These are phyloP conservation scores for Fraxinus dipetala DNA, from an alignment of 305 asterid species.

Conservation along the genomic window DNA sequence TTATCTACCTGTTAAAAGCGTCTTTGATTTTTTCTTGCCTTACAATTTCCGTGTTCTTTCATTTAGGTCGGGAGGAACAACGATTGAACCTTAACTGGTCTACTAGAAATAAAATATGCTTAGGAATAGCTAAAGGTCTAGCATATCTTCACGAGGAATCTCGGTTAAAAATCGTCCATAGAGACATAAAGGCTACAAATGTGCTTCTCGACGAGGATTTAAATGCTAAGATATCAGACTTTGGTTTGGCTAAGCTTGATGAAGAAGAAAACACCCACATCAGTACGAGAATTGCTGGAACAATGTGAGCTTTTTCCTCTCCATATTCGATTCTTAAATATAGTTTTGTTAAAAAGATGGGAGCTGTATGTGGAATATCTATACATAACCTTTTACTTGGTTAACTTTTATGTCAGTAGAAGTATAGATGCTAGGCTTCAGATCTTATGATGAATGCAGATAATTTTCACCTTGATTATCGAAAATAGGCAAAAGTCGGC, in stretches of 20 bases:
- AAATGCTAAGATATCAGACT: conserved; percentile 82
- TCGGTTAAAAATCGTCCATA: conserved; percentile 76
- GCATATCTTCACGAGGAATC: conserved; percentile 95
- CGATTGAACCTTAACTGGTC: conserved; percentile 67
- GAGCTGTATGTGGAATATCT: background rate
- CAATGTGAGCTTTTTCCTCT: conserved; percentile 45
- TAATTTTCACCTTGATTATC: background rate
- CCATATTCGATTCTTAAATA: background rate
- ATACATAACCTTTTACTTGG: background rate
- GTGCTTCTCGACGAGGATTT: conserved; percentile 82
- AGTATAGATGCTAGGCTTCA: background rate
- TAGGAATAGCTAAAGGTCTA: conserved; percentile 81
- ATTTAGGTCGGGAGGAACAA: conserved; percentile 57
- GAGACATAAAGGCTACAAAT: conserved; percentile 90
- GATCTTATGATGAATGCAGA: background rate
- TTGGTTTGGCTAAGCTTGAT: conserved; percentile 89
- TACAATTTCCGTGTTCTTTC: conserved; percentile 14
- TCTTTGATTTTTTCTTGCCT: background rate
- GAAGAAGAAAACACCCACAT: conserved; percentile 94
- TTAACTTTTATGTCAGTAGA: background rate
- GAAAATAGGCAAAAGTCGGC: background rate
- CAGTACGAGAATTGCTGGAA: conserved; percentile 91
- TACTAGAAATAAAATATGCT: conserved; percentile 68
- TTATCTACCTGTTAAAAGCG: background rate
- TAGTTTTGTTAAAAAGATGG: background rate